Conservation (phyloP, 208 protist species). For the Strigomonas culicis region DNA sequence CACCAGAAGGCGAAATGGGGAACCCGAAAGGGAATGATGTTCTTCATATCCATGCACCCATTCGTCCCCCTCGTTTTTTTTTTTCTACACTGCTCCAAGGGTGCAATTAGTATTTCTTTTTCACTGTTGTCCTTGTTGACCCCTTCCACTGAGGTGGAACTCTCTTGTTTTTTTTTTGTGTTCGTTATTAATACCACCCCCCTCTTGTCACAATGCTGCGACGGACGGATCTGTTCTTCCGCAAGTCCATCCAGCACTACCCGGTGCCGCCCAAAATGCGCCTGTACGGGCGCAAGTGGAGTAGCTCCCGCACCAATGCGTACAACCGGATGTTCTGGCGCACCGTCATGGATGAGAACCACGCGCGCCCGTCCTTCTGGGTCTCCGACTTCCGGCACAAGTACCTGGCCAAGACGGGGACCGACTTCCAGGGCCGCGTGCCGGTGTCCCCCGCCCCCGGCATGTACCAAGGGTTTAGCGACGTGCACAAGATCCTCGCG, state of each 20-base stretch:
- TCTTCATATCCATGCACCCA: background rate
- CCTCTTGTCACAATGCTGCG: constrained; percentile 33
- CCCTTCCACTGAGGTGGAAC: background rate
- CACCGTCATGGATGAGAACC: constrained; percentile 69
- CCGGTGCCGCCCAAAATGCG: constrained; percentile 75
- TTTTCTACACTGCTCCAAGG: background rate
- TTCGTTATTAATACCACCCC: background rate
- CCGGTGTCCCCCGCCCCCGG: constrained; percentile 81
- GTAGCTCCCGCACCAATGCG: constrained; percentile 77
- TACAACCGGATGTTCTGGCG: constrained; percentile 88
- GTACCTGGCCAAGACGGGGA: constrained; percentile 80
- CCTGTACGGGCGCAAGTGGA: constrained; percentile 67
- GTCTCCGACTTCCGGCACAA: constrained; percentile 89
- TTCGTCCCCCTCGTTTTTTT: background rate
- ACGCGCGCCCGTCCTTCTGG: constrained; percentile 86
- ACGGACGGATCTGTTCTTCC: constrained; percentile 30
- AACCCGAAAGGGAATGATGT: background rate
- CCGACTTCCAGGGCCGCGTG: constrained; percentile 82
- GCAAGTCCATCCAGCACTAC: constrained; percentile 72
- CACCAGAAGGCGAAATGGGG: too few relatives aligned
- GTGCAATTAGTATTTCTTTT: constrained; percentile 3
- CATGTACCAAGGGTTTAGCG: constrained; percentile 84
- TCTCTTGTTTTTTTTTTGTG: constrained; percentile 4
- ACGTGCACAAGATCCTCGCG: constrained; percentile 82
- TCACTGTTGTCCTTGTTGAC: background rate